Evolutionary conservation across 2,329 filamentous ascomycete species (phyloP), one percentile per base, ranked within the genome.

Genomic region (Pseudocercospora ulei): DNA sequence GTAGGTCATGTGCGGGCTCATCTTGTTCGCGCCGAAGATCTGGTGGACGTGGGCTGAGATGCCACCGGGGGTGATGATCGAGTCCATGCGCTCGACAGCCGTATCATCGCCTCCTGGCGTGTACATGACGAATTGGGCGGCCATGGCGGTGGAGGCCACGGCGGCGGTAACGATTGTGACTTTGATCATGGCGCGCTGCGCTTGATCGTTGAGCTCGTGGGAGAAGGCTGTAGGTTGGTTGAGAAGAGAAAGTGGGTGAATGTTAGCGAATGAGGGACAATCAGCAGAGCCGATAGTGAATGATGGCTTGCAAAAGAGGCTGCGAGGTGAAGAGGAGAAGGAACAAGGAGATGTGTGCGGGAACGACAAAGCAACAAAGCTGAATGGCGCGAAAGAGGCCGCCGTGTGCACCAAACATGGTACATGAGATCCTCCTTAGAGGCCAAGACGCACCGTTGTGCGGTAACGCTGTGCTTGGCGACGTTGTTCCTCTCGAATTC

Each of bases 21-120:
- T 84, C 51, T 66, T 75, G 58, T 73, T 78, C 37, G 78, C 80
- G 27, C 78, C 81, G 63, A 81, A 73, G 52, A 86, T 70, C 35
- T 71, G 73, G 62, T 86, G 82, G 13, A 80, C 71, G 60, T 87
- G 81, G 33, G 60, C 55, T 2, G 76, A 70, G n/a, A 71, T 39
- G 12, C 24, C 12, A 12, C 78, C 78, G 7, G 79, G 78, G 44
- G 58, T 69, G 44, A 85, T 65, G 48, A 86, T 78, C 41, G 82
- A 80, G 51, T 86, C 82, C 24, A 73, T 59, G 23, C 71, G 73
- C 53, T 73, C 73, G 30, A 69, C 66, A 30, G 71, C 72, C 34
- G 47, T 51, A 30, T 54, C 53, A 34, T 54, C 50, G 20, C 51
- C 52, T 8, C 44, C 44, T 5, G 48, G 41, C 18, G 47, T 46